Conservation (phyloP, 2,329 filamentous ascomycete genomes). For the Waltergamsia citrina region DNA sequence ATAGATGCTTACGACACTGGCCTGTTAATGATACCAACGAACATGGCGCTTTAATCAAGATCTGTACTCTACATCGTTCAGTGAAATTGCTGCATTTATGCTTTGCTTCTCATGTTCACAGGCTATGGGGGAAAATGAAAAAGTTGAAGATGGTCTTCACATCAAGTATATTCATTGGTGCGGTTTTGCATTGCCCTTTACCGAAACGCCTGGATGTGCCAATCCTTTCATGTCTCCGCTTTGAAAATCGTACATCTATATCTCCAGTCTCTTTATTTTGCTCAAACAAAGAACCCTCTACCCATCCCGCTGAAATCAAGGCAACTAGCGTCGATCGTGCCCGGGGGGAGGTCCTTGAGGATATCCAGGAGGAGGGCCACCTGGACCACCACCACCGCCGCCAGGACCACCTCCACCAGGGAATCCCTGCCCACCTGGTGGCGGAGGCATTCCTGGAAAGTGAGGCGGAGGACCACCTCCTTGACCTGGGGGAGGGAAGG, state of each 20-base stretch:
- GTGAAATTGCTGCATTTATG: too few relatives aligned
- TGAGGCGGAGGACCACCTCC: conserved; percentile 29
- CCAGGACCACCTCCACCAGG: conserved; percentile 23
- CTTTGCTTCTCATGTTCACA: too few relatives aligned
- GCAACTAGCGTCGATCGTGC: conserved; percentile 24
- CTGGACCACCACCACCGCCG: too few relatives aligned
- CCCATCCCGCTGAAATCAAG: not conserved
- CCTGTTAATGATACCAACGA: conserved; percentile 1
- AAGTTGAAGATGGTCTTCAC: too few relatives aligned
- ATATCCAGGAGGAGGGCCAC: conserved; percentile 22
- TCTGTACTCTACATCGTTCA: too few relatives aligned
- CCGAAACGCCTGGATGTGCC: too few relatives aligned
- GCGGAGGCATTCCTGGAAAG: conserved; percentile 23
- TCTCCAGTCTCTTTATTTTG: too few relatives aligned
- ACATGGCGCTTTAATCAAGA: conserved; percentile 1
- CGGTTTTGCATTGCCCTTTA: too few relatives aligned
- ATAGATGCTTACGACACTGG: conserved; percentile 2
- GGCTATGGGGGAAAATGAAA: too few relatives aligned
- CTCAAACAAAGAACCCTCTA: not conserved
- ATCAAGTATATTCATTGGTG: too few relatives aligned
- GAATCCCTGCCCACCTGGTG: conserved; percentile 33
- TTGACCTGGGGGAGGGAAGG: conserved; percentile 15
- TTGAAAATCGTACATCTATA: too few relatives aligned
- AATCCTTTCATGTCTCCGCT: too few relatives aligned
- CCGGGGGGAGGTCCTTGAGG: conserved; percentile 17